Evolutionary conservation across 1,284 basidiomycete genomes (phyloP).

Genomic region (Sanghuangporus sanghuang): DNA sequence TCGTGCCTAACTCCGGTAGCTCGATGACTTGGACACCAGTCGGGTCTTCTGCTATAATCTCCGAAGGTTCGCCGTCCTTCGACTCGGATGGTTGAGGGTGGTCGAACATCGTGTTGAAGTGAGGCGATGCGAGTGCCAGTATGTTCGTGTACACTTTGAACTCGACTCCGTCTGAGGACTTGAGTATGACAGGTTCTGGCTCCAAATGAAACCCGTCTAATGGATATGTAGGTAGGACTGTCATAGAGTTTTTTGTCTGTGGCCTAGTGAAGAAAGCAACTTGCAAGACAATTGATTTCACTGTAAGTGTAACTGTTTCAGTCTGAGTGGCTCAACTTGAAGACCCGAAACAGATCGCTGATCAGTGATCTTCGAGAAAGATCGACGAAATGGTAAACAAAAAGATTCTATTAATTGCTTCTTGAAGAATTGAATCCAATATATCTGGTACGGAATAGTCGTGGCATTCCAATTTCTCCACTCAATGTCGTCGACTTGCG

Average conservation of each 20-base stretch:
- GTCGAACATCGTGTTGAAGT: conserved; percentile 26
- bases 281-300: too few relatives aligned
- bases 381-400: too few relatives aligned
- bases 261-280: too few relatives aligned
- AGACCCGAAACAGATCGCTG: too few relatives aligned
- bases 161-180: conserved; percentile 19
- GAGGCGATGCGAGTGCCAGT: conserved; percentile 22
- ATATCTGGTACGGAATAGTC: too few relatives aligned
- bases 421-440: too few relatives aligned
- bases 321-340: too few relatives aligned
- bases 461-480: too few relatives aligned
- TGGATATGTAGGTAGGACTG: not conserved
- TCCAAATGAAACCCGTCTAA: conserved; percentile 5
- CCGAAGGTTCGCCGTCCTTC: not conserved
- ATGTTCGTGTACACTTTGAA: conserved; percentile 23
- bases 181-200: conserved; percentile 19
- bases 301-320: too few relatives aligned
- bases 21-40: conserved; percentile 42
- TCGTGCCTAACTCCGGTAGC: conserved; percentile 43
- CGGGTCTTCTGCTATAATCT: conserved; percentile 17
- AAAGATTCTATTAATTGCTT: too few relatives aligned
- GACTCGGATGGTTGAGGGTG: conserved; percentile 19
- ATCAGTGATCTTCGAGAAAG: too few relatives aligned
- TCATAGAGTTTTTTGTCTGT: not conserved
- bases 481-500: too few relatives aligned